Conservation (phyloP, 1,284 basidiomycete species). For the Tilletia horrida region DNA sequence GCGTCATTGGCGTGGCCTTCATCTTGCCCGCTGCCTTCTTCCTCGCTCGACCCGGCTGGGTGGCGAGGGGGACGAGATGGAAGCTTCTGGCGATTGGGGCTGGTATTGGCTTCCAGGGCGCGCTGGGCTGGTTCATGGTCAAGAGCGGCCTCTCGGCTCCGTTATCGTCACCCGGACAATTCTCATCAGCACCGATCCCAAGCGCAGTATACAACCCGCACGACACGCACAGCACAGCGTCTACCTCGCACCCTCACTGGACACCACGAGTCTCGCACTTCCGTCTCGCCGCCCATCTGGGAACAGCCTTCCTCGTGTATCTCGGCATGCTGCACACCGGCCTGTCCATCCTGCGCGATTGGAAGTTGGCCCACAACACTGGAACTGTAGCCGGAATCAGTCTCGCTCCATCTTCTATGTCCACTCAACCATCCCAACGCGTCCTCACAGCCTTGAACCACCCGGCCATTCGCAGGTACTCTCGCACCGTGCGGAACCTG, state of each 20-base stretch:
- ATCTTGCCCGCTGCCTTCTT: slow-evolving; percentile 50
- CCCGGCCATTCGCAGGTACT: slow-evolving; percentile 33
- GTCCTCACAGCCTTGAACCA: slow-evolving; percentile 37
- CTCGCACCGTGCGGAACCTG: slow-evolving; percentile 25
- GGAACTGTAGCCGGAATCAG: slow-evolving; percentile 34
- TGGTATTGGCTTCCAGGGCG: slow-evolving; percentile 84
- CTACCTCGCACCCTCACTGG: slow-evolving; percentile 26
- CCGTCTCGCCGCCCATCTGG: slow-evolving; percentile 87
- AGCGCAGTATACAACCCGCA: background rate
- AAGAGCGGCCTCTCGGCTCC: slow-evolving; percentile 74
- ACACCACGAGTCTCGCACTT: slow-evolving; percentile 87
- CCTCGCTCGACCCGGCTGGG: slow-evolving; percentile 25
- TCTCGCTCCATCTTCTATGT: slow-evolving; percentile 1
- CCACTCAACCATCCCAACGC: background rate
- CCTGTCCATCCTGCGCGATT: slow-evolving; percentile 70
- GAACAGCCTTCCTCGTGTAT: slow-evolving; percentile 84
- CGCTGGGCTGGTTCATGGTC: slow-evolving; percentile 99
- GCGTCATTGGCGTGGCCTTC: slow-evolving; percentile 71
- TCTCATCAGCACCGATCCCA: background rate
- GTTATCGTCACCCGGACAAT: background rate
- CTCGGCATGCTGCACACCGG: slow-evolving; percentile 85
- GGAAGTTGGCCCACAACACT: slow-evolving; percentile 64
- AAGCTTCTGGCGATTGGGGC: slow-evolving; percentile 70
- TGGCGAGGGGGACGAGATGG: slow-evolving; percentile 58
- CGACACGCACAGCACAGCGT: background rate